Evolutionary conservation across 495 filamentous ascomycete genomes (phyloP).

Genomic region (Aspergillus affinis): DNA sequence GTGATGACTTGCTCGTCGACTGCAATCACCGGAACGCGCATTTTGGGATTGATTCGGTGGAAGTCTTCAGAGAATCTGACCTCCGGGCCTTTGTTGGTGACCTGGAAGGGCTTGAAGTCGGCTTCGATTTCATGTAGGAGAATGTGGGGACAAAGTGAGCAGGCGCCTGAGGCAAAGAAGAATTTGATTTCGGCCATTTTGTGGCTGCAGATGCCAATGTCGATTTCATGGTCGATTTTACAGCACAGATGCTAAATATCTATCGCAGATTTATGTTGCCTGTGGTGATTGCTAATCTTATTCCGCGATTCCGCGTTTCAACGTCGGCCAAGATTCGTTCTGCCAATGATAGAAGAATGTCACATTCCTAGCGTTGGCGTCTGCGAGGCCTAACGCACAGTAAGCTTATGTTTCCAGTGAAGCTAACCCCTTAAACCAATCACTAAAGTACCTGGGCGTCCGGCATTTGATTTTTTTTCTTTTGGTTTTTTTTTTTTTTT

Average conservation of each 20-base stretch:
- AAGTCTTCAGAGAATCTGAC: constrained; percentile 14
- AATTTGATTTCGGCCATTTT: constrained; percentile 22
- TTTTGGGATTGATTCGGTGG: constrained; percentile 32
- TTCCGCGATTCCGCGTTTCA: not conserved
- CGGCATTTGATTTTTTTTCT: too few species aligned
- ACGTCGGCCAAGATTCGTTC: not conserved
- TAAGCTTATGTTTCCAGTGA: too few species aligned
- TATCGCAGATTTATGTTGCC: too few species aligned
- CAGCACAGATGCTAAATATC: too few species aligned
- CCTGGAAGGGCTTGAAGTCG: constrained; percentile 16
- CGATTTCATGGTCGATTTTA: too few species aligned
- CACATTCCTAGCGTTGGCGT: too few species aligned
- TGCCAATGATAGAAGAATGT: not conserved
- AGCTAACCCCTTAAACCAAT: too few species aligned
- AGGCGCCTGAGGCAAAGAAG: constrained; percentile 30
- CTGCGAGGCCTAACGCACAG: too few species aligned
- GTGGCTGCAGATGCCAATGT: not conserved
- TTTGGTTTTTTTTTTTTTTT: too few species aligned
- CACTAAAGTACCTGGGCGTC: too few species aligned
- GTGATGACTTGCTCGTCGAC: constrained; percentile 34
- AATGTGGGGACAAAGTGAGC: constrained; percentile 35
- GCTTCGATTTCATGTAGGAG: constrained; percentile 29
- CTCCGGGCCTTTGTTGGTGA: not conserved
- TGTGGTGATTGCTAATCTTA: not conserved
- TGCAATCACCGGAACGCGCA: constrained; percentile 30